Conservation (phyloP, 257 asterid genomes). For the Solanum verrucosum region DNA sequence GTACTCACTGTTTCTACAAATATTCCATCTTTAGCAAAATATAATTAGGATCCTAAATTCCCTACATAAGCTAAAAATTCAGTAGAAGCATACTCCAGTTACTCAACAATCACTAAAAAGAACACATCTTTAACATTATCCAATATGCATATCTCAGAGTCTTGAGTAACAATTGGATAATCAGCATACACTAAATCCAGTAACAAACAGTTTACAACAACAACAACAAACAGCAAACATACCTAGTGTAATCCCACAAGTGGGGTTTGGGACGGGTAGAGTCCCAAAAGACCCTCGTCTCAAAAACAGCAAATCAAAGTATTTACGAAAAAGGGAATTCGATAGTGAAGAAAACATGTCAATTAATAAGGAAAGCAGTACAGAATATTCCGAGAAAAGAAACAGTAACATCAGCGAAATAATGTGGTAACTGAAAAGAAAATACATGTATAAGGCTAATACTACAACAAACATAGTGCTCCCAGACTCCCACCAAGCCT, state of each 20-base stretch:
- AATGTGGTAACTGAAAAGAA: background rate
- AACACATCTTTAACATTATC: background rate
- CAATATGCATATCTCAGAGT: background rate
- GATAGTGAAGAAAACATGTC: background rate
- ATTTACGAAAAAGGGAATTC: background rate
- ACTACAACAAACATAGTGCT: background rate
- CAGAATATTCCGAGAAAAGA: background rate
- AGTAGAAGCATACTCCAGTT: background rate
- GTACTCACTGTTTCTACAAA: background rate
- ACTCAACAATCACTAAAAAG: background rate
- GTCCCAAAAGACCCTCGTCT: background rate
- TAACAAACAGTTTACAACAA: background rate
- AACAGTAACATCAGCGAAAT: background rate
- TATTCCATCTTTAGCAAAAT: background rate
- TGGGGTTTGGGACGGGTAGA: background rate
- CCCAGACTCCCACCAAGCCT: background rate
- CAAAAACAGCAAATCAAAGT: background rate
- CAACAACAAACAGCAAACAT: background rate
- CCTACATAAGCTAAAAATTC: background rate
- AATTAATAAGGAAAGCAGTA: background rate
- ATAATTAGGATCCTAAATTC: background rate
- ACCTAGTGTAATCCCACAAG: background rate
- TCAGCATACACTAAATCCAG: background rate
- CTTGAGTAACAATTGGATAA: background rate
- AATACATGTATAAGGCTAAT: background rate